These are phyloP conservation scores for Phaeosphaeriaceae sp. DNA, from an alignment of 2,329 filamentous ascomycete genomes.

Conservation along the genomic window DNA sequence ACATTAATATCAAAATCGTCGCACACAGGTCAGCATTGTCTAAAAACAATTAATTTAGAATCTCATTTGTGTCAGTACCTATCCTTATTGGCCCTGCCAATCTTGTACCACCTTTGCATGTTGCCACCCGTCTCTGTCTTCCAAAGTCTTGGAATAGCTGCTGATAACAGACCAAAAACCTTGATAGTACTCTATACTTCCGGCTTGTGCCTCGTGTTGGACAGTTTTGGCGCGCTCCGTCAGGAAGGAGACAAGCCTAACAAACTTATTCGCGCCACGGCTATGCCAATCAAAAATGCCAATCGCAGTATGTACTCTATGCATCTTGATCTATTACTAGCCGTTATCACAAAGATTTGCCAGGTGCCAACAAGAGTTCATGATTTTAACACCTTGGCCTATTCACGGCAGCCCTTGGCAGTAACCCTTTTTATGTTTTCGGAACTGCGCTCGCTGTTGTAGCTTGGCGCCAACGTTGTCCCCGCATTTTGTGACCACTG, in stretches of 20 bases:
- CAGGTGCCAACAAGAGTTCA: too few species aligned
- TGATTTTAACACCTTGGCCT: constrained; percentile 7
- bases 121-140: neutral
- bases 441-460: constrained; percentile 7
- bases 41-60: too few species aligned
- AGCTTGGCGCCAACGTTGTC: constrained; percentile 24
- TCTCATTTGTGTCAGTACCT: too few species aligned
- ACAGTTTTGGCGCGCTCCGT: neutral
- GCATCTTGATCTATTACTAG: neutral
- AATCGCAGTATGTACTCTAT: neutral
- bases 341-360: neutral
- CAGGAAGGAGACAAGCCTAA: neutral
- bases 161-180: neutral
- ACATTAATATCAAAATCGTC: too few species aligned
- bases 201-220: neutral
- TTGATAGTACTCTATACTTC: neutral
- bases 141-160: neutral
- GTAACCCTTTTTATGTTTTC: constrained; percentile 1
- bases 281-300: neutral
- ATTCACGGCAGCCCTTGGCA: constrained; percentile 7
- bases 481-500: constrained; percentile 5
- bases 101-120: too few species aligned
- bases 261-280: neutral
- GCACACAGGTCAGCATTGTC: too few species aligned
- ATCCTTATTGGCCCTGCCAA: too few species aligned